Base-by-base conservation (phyloP, 23 red algal species). In the Gracilaria domingensis region DNA sequence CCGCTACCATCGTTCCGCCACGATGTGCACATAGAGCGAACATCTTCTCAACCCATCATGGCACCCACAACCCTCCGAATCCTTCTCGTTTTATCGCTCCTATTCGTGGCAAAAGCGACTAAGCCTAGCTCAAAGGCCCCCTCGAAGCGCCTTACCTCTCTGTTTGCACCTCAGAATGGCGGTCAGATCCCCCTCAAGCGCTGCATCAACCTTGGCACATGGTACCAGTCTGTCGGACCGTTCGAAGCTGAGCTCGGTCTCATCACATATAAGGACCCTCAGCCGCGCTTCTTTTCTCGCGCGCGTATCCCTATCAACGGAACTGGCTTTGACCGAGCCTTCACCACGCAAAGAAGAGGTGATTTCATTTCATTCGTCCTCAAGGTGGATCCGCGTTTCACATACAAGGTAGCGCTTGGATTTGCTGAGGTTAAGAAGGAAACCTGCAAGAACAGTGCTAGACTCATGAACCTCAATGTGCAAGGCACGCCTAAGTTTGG, bases 131-230 rank as follows among this genome's bases (percentile, higher is more conserved):
- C 79, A 56, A 47, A 82, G 32, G 3, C 40, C 30, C 79, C 79
- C 3, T 59, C 79, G 34, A 47, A 48, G 24, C 25, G 26, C 9
- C 79, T 65, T 23, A 82, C 79, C 0, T 62, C 54, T 48, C 51
- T 82, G 55, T 82, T 82, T 30, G 79, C 79, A 0, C 79, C 79
- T 28, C 37, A 12, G 4, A 24, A 60, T 44, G 38, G 79, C 21
- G 23, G 39, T 24, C 30, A 25, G 39, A 45, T 82, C 6, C 79
- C 79, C 13, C 7, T 8, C 18, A 82, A 82, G 79, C 55, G 53
- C n/a, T 82, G 79, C 32, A 65, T 82, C 36, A 82, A 82, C 37
- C 53, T 82, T 17, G 79, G 79, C 12, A 62, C 79, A 24, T 61
- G 79, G 54, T 61, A 62, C 45, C 2, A 82, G 1, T 5, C 79